Conservation (phyloP, 306 rosid species). For the Sphenostylis stenocarpa region DNA sequence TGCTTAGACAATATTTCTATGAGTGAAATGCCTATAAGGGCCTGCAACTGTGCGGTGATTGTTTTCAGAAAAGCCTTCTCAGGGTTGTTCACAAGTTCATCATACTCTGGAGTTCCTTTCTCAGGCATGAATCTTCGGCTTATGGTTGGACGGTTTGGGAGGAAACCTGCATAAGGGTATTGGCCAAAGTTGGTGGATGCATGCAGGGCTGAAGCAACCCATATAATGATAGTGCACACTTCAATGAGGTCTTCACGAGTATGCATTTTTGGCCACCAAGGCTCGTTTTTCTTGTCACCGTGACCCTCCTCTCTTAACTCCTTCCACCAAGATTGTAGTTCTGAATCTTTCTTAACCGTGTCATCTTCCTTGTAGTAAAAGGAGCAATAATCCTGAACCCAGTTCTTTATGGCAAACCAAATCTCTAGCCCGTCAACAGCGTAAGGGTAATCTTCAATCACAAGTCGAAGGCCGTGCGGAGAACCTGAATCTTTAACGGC, state of each 20-base stretch:
- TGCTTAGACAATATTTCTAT: conserved; percentile 54
- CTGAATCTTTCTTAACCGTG: conserved; percentile 30
- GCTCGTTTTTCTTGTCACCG: conserved; percentile 61
- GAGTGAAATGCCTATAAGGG: conserved; percentile 47
- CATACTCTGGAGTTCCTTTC: conserved; percentile 46
- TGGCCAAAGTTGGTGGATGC: conserved; percentile 65
- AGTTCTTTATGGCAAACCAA: conserved; percentile 57
- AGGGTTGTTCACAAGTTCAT: conserved; percentile 46
- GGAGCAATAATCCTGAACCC: conserved; percentile 57
- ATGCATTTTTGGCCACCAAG: conserved; percentile 67
- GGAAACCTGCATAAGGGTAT: conserved; percentile 54
- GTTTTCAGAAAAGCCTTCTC: conserved; percentile 50
- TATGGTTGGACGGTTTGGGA: conserved; percentile 47
- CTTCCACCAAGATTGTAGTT: conserved; percentile 68
- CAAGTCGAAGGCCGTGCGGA: conserved; percentile 42
- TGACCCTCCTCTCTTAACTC: conserved; percentile 57
- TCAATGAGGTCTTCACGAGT: conserved; percentile 41
- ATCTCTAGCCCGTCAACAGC: conserved; percentile 69
- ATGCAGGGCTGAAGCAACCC: conserved; percentile 64
- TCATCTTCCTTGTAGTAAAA: conserved; percentile 46
- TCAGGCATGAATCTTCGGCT: conserved; percentile 53
- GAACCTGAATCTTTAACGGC: conserved; percentile 42
- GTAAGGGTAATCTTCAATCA: conserved; percentile 61
- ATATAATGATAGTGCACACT: conserved; percentile 51
- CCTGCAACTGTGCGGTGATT: conserved; percentile 48